phyloP scores from a whole-genome alignment of 306 rosid genomes.

The Delonix regia region DNA sequence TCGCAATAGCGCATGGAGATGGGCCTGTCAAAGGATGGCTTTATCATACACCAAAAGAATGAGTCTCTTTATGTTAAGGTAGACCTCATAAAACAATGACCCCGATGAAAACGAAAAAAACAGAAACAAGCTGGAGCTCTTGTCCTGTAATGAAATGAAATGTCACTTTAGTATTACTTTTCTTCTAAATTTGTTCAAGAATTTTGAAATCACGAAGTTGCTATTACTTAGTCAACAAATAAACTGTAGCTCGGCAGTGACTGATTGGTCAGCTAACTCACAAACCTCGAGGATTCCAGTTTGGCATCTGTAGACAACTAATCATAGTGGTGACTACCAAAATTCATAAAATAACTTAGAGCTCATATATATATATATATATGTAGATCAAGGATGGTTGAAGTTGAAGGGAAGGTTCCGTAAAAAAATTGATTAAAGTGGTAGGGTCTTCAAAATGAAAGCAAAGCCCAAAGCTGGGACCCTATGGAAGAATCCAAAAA shows the following conservation, averaged over 20 bases:
- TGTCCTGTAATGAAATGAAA: too few species aligned
- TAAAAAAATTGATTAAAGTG: neutral
- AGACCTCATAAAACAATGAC: neutral
- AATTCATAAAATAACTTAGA: too few species aligned
- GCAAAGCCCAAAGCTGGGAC: slow-evolving; percentile 31
- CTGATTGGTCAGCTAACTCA: neutral
- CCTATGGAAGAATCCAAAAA: slow-evolving; percentile 67
- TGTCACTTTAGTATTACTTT: too few species aligned
- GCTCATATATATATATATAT: too few species aligned
- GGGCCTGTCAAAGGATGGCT: neutral
- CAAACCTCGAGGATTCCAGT: neutral
- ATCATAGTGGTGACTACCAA: too few species aligned
- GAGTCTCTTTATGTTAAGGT: neutral
- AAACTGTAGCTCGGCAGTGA: neutral
- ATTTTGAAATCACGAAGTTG: neutral
- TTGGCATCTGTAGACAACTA: too few species aligned
- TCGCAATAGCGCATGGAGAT: neutral
- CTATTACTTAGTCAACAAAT: neutral
- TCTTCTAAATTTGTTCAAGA: neutral
- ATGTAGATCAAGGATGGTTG: too few species aligned
- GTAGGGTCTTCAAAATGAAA: neutral
- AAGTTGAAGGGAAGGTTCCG: neutral
- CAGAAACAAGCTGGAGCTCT: too few species aligned
- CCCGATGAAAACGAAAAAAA: too few species aligned
- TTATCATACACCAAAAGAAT: neutral